Base-by-base conservation (phyloP, 2,329 filamentous ascomycete genomes). In the Talaromyces pinophilus region DNA sequence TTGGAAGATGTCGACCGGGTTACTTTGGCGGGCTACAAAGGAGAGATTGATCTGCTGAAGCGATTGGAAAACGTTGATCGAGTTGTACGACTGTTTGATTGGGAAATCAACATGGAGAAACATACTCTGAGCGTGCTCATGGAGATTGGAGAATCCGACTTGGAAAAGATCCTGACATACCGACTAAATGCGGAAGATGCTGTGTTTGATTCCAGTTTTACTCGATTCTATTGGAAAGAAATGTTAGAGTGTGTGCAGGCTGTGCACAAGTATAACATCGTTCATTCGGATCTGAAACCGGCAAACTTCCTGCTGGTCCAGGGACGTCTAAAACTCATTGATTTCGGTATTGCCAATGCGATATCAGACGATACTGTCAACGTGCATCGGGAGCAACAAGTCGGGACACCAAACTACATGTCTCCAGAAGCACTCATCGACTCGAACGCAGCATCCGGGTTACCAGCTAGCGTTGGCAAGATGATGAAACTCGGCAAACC, bases 341-440 rank as follows among this genome's bases (percentile, higher is more conserved):
- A 99, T 80, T 99, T 99, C 77, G 95, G 95, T 72, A 99, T 99
- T 74, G 95, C 95, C 66, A 97, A 97, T 74, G 93, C 95, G 60
- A 99, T 99, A 72, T 91, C 96, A 79, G 95, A 98, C 76, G 88
- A 97, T 79, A 99, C 95, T 0, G 91, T 97, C 78, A 99, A 99
- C 72, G 93, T 99, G 11, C 95, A 99, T 79, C 91, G 95, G 66
- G 95, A 99, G 76, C 92, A 90, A 11, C 93, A 98, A 80, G 89
- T 98, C 69, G 95, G 96, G 65, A 99, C 95, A 0, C 93, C 95
- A 3, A 99, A 96, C 78, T 99, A 97, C 82, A 99, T 99, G 95
- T 96, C 92, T 0, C 95, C 95, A 0, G 95, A 99, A 79, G 93
- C 91, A 2, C 85, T 99, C 59, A 88, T 96, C 76, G 95, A 98